Base-by-base conservation (phyloP, 1,139 yeast genomes). In the Pichia kudriavzevii region DNA sequence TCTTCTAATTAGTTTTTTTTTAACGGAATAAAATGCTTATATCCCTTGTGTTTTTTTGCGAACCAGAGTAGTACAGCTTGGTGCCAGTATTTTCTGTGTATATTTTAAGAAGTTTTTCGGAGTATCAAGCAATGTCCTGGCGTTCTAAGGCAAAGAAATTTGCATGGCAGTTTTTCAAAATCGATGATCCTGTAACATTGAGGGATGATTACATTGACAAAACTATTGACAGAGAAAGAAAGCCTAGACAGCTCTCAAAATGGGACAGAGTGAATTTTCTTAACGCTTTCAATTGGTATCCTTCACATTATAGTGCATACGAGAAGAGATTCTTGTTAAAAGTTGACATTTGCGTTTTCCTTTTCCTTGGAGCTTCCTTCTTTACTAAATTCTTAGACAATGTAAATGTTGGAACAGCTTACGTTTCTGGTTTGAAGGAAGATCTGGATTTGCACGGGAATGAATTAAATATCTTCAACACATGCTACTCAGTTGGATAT, bases 361-460 rank as follows among this genome's bases (percentile, higher is more conserved):
- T 74, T 60, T 78, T 73, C 51, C 31, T 46, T 72, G 63, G 78
- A 47, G 59, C 75, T 58, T 73, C 78, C 34, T 79, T 77, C 55
- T 80, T 83, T 81, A 78, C 75, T 33, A 79, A 79, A 50, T 75
- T 75, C 38, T 60, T 80, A 34, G 88, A 80, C 53, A 70, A 70
- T 40, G 64, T 75, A 31, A 72, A 71, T 49, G 60, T 75, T 35
- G 71, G 72, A 37, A 76, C 75, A 50, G 85, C 87, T n/a, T 80
- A 79, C 51, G 76, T 79, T 31, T 70, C 79, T 13, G 78, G 79
- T 10, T 64, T 80, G 67, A 61, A 71, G 43, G 74, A 74, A 47
- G 75, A 66, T 33, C 59, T 80, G 29, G 61, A 66, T 20, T 70
- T 81, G 73, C 56, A 64, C 43, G 83, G 83, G n/a, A 76, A 75